phyloP scores from a whole-genome alignment of 2,329 filamentous ascomycete genomes.

The Talaromyces verruculosus region DNA sequence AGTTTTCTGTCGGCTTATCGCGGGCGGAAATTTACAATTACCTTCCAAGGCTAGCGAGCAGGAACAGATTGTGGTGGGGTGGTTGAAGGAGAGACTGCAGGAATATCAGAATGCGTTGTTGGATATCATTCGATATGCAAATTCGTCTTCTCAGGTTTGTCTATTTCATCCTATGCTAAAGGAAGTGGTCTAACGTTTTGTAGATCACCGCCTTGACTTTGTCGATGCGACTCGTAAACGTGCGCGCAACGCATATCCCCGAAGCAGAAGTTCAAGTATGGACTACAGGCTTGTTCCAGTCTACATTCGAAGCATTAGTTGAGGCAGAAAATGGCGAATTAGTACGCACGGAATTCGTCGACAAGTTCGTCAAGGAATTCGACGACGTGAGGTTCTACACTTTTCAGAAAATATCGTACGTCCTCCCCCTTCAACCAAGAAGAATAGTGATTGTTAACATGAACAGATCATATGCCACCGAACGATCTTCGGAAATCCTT shows the following conservation, averaged over 20 bases:
- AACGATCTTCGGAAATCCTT: conserved; percentile 31
- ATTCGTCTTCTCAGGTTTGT: conserved; percentile 55
- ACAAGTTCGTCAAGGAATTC: conserved; percentile 75
- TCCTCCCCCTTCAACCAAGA: conserved; percentile 23
- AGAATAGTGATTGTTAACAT: conserved; percentile 19
- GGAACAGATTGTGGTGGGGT: conserved; percentile 70
- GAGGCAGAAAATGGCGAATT: conserved; percentile 57
- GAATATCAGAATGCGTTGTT: conserved; percentile 69
- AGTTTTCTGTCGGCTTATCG: conserved; percentile 78
- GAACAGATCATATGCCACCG: conserved; percentile 39
- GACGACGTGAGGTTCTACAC: conserved; percentile 85
- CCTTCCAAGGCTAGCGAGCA: conserved; percentile 67
- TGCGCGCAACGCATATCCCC: conserved; percentile 65
- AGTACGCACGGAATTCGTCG: conserved; percentile 69
- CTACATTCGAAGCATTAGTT: conserved; percentile 64
- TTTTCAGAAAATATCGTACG: conserved; percentile 71
- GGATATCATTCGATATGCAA: conserved; percentile 59
- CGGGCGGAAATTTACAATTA: conserved; percentile 67
- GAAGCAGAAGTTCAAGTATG: conserved; percentile 67
- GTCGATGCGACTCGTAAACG: conserved; percentile 80
- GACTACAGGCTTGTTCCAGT: conserved; percentile 64
- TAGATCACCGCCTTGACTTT: conserved; percentile 71
- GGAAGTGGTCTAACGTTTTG: conserved; percentile 4
- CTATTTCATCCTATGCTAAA: conserved; percentile 16
- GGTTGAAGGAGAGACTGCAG: conserved; percentile 72